phyloP scores from a whole-genome alignment of 345 rosid genomes.

The Citrus mangshanensis region DNA sequence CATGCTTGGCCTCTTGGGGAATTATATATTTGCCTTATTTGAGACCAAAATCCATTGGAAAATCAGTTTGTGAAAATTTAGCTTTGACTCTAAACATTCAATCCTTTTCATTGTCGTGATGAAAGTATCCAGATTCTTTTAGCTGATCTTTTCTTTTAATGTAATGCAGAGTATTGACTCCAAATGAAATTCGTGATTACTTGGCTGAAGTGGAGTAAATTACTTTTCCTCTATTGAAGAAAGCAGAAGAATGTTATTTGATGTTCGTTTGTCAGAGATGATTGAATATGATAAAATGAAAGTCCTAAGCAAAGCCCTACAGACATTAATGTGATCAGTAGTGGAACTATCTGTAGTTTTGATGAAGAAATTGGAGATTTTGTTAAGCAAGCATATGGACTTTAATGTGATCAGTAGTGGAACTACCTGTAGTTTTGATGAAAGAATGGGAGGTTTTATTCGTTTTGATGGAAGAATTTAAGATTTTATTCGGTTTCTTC shows the following conservation, averaged over 20 bases:
- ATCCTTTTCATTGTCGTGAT: background rate
- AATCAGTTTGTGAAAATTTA: background rate
- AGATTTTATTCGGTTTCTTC: background rate
- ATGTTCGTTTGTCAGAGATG: background rate
- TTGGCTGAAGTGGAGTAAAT: constrained; percentile 60
- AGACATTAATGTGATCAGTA: background rate
- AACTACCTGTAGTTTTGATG: background rate
- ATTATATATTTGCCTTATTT: background rate
- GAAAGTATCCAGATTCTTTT: background rate
- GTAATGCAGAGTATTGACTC: constrained; percentile 62
- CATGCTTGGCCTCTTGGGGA: background rate
- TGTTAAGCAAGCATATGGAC: constrained; percentile 1
- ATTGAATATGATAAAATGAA: constrained; percentile 3
- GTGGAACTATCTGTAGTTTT: background rate
- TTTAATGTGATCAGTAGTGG: background rate
- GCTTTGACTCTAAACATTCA: background rate
- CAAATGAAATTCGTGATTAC: constrained; percentile 73
- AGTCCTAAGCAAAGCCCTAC: background rate
- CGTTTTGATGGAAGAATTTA: background rate
- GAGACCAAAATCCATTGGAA: background rate
- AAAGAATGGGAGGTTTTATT: background rate
- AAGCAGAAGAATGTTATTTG: background rate
- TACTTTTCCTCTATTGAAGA: background rate
- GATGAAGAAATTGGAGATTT: background rate
- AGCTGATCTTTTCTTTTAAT: background rate